These are phyloP conservation scores for Rhizoctonia solani DNA, from an alignment of 1,284 basidiomycete genomes.

Conservation along the genomic window DNA sequence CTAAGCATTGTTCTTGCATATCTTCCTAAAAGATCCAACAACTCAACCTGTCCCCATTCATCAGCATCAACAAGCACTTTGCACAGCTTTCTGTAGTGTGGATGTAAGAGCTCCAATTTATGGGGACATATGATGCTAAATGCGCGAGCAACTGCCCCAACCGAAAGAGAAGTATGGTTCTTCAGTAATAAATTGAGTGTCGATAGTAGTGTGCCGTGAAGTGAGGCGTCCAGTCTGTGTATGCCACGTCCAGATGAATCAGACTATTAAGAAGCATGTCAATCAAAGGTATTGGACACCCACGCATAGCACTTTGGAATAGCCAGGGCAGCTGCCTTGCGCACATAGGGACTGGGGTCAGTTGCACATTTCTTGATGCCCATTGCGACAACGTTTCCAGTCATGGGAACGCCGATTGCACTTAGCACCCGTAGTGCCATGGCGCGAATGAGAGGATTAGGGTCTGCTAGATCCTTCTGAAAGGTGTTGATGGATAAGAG, in stretches of 20 bases:
- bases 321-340: constrained; percentile 88
- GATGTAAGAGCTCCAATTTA: constrained; percentile 83
- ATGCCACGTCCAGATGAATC: constrained; percentile 9
- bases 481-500: constrained; percentile 98
- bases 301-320: constrained; percentile 86
- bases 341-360: constrained; percentile 91
- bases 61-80: constrained; percentile 86
- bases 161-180: constrained; percentile 84
- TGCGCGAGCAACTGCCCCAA: constrained; percentile 84
- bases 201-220: constrained; percentile 72
- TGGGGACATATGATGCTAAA: constrained; percentile 85
- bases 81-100: constrained; percentile 86
- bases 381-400: constrained; percentile 82
- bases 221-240: constrained; percentile 70
- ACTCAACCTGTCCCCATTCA: constrained; percentile 91
- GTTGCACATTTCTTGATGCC: constrained; percentile 90
- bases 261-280: neutral
- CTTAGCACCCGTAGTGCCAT: constrained; percentile 95
- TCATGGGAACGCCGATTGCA: constrained; percentile 87
- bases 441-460: constrained; percentile 88
- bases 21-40: constrained; percentile 76
- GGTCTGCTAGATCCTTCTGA: constrained; percentile 93
- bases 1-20: constrained; percentile 87
- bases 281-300: constrained; percentile 44
- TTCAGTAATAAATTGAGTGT: constrained; percentile 76